Evolutionary conservation across 306 rosid genomes (phyloP), one percentile per base, ranked within the genome.

Genomic region (Quercus gilva): DNA sequence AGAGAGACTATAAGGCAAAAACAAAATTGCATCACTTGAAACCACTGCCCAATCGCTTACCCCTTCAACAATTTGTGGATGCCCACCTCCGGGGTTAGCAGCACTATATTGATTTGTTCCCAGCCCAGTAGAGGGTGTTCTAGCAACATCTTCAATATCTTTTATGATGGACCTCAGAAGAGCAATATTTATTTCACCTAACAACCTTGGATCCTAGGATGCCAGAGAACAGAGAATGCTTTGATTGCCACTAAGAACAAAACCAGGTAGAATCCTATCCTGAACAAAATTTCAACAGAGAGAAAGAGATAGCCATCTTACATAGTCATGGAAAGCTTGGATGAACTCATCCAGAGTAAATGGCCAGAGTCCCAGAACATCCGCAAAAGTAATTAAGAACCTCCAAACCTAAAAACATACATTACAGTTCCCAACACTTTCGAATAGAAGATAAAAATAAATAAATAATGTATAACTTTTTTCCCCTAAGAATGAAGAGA

Each of bases 301-400:
- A n/a, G 33, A 65, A 21, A 45, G 61, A 64, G 80, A 19, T 49
- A 49, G 4, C 59, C 51, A 37, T 64, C 94, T 81, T 84, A 93
- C 96, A 81, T 91, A 85, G 71, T 93, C 97, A 85, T 93, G 97
- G 81, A 91, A 89, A 73, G 97, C 94, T 87, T 91, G 97, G 55
- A 89, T n/a, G 69, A 93, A 86, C 79, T 93, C 97, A 85, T 93
- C 97, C 74, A 93, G 84, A 60, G 97, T 93, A 86, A 93, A 93
- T 0, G 96, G 82, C 94, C 97, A 91, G 56, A 89, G 86, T 71
- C 91, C 92, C 76, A 93, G 92, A 84, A 87, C 88, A 81, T 92
- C 95, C 4, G 87, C 88, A 79, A 92, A 92, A 58, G 95, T 87
- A 80, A 89, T 80, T 85, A 90, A 86, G 86, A 92, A 92, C 84